A percentile compares a stretch with the other conserved stretches of the same genome.
These are phyloP conservation scores for Teratosphaeriaceae sp. DNA, from an alignment of 2,329 filamentous ascomycete genomes.

Conservation along the genomic window DNA sequence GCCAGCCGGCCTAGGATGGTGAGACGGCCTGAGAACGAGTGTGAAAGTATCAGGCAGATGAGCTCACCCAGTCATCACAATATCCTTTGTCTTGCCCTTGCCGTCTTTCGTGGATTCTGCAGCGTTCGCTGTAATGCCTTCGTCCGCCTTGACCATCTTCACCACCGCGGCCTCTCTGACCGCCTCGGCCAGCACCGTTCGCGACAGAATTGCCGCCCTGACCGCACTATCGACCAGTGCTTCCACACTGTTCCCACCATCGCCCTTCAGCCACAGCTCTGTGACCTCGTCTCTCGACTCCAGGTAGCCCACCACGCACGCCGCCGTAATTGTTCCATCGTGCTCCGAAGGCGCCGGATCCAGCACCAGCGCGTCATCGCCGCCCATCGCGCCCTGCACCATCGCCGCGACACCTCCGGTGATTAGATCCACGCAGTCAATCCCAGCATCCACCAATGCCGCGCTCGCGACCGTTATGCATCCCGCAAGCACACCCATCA, in stretches of 20 bases:
- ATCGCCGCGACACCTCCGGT: constrained; percentile 83
- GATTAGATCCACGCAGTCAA: constrained; percentile 89
- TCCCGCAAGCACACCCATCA: constrained; percentile 85
- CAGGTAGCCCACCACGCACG: constrained; percentile 86
- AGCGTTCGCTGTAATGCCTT: not conserved
- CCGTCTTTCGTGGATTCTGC: constrained; percentile 14
- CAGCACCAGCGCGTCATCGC: constrained; percentile 50
- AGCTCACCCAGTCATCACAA: constrained; percentile 26
- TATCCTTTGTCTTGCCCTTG: constrained; percentile 16
- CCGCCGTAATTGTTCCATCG: constrained; percentile 60
- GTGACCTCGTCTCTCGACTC: constrained; percentile 84
- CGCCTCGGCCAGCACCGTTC: constrained; percentile 55
- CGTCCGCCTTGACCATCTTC: constrained; percentile 18
- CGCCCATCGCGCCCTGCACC: constrained; percentile 36
- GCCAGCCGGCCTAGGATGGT: not conserved
- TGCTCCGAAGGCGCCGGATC: constrained; percentile 83
- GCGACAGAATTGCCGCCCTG: constrained; percentile 53
- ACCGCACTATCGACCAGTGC: constrained; percentile 57
- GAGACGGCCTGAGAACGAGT: no score
- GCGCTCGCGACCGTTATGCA: constrained; percentile 93
- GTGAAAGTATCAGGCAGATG: not conserved
- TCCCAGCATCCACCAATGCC: constrained; percentile 87
- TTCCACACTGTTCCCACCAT: constrained; percentile 44
- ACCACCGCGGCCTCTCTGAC: constrained; percentile 50
- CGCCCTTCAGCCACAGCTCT: constrained; percentile 88